phyloP scores from a whole-genome alignment of 2,329 filamentous ascomycete species.

The Dendryphion nanum region DNA sequence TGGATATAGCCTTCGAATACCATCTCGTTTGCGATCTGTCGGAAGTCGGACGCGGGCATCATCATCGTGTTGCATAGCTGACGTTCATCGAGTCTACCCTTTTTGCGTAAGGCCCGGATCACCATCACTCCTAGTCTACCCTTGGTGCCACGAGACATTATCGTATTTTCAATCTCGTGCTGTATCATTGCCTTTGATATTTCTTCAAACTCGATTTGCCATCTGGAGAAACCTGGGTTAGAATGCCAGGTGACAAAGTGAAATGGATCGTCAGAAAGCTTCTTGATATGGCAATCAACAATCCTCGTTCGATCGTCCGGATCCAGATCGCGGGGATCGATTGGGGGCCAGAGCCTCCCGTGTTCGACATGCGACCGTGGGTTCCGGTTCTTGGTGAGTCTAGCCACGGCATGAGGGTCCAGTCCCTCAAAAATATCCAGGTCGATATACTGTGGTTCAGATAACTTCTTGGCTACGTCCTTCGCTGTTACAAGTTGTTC shows the following conservation, averaged over 20 bases:
- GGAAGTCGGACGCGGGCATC: slow-evolving; percentile 81
- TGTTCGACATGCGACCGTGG: background rate
- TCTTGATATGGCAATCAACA: slow-evolving; percentile 70
- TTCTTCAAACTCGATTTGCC: slow-evolving; percentile 79
- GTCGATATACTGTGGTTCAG: slow-evolving; percentile 34
- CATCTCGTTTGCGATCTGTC: slow-evolving; percentile 80
- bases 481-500: slow-evolving; percentile 39
- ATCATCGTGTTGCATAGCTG: slow-evolving; percentile 76
- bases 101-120: slow-evolving; percentile 78
- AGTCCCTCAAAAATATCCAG: slow-evolving; percentile 42
- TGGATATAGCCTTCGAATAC: slow-evolving; percentile 85
- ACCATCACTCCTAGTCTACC: slow-evolving; percentile 70
- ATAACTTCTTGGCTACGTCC: slow-evolving; percentile 17
- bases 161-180: slow-evolving; percentile 76
- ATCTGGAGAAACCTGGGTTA: slow-evolving; percentile 64
- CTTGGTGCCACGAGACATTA: slow-evolving; percentile 64
- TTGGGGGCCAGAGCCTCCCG: slow-evolving; percentile 19
- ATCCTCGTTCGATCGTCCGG: slow-evolving; percentile 23
- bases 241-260: slow-evolving; percentile 69
- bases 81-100: slow-evolving; percentile 95
- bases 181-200: slow-evolving; percentile 71
- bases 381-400: slow-evolving; percentile 2
- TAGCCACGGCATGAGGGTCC: slow-evolving; percentile 27
- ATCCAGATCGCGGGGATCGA: slow-evolving; percentile 23
- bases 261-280: slow-evolving; percentile 66